Conservation (phyloP, 2,329 filamentous ascomycete genomes). For the Arthrinium phaeospermum region DNA sequence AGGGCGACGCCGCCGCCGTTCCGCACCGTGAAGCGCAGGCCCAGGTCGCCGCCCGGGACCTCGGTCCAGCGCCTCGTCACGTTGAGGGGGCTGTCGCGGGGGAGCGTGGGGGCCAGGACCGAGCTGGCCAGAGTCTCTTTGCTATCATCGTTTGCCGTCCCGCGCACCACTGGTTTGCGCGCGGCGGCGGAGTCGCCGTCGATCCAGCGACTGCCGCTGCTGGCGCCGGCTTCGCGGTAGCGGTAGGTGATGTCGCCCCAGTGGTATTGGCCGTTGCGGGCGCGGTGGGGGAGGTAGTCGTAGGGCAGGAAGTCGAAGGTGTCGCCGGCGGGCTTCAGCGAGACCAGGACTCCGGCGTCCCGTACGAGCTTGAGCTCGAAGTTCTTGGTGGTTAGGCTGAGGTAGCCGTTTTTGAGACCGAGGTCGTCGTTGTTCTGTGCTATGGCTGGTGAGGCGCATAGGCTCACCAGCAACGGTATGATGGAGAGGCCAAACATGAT, state of each 20-base stretch:
- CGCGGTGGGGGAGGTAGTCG: constrained; percentile 53
- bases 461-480: neutral
- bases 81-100: constrained; percentile 43
- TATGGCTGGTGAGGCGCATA: neutral
- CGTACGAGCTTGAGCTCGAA: constrained; percentile 49
- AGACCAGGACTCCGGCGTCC: constrained; percentile 55
- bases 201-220: constrained; percentile 48
- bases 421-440: constrained; percentile 38
- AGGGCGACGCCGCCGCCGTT: constrained; percentile 48
- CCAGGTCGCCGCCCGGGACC: constrained; percentile 51
- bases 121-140: constrained; percentile 44
- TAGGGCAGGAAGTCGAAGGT: constrained; percentile 62
- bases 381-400: constrained; percentile 46
- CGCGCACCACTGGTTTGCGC: constrained; percentile 41
- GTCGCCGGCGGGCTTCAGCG: constrained; percentile 46
- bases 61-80: constrained; percentile 59
- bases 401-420: constrained; percentile 46
- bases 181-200: constrained; percentile 51
- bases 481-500: neutral
- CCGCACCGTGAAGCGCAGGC: constrained; percentile 55
- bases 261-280: constrained; percentile 61
- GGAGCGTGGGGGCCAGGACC: constrained; percentile 48
- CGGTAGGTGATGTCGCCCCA: constrained; percentile 63
- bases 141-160: neutral
- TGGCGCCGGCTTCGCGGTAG: constrained; percentile 47